Base-by-base conservation (phyloP, 1,284 basidiomycete species). In the Ustanciosporium gigantosporum region DNA sequence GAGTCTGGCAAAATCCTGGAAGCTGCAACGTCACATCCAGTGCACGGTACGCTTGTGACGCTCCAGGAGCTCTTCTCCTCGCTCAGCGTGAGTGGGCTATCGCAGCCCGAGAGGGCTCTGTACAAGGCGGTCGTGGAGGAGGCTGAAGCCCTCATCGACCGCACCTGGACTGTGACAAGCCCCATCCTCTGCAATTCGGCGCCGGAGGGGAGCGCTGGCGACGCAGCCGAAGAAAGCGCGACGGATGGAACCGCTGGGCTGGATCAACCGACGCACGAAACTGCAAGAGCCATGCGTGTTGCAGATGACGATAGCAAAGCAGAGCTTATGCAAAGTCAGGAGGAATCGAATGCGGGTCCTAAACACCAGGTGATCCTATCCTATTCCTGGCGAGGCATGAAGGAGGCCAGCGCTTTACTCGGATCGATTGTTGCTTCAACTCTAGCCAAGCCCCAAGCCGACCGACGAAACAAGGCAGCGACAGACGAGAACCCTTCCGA, bases 301-400 rank as follows among this genome's bases (percentile, higher is more conserved):
- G 68, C 65, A 25, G 46, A 46, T 5, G 56, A 34, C 29, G 72
- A 66, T 8, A 55, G 38, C 19, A 65, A 57, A 20, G 44, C 41
- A 4, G 55, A 56, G 5, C 40, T 61, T 17, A 50, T 47, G 46
- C 52, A 57, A 31, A 35, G 45, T 8, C 49, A 60, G 17, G 57
- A 68, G 41, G 38, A 74, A 50, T 45, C 49, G 2, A 55, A 48
- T 2, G 68, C 52, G 5, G 58, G 68, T 3, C 72, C 74, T 16
- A 71, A 70, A 45, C 70, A 75, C 36, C 77, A 79, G 44, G 68
- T 77, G 21, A 74, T 79, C 38, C 46, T 79, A 5, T 74, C 70
- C 6, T 79, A 77, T 32, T 73, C 70, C 13, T 79, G 78, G 78
- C 51, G 78, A 23, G 74, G 76, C 25, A 74, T 79, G 64, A 78